phyloP scores from a whole-genome alignment of 805 yeast species.

The Spencermartinsiella europaea region DNA sequence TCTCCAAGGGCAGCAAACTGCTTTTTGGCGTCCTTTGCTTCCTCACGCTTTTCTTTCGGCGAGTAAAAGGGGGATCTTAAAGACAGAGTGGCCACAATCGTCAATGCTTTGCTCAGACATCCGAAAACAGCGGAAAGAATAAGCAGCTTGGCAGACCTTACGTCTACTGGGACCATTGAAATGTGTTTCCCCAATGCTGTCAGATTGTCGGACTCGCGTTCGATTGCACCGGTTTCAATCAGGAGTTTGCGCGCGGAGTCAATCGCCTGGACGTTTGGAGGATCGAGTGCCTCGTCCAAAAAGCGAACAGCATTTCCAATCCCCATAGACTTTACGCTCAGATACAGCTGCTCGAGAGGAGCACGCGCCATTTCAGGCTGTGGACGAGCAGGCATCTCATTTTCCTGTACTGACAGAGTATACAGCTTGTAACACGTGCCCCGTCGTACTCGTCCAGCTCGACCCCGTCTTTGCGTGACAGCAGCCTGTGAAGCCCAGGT shows the following conservation, averaged over 20 bases:
- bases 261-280: constrained; percentile 58
- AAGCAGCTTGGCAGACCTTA: constrained; percentile 76
- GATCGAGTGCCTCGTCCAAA: constrained; percentile 70
- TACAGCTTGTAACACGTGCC: constrained; percentile 82
- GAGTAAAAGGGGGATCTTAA: constrained; percentile 69
- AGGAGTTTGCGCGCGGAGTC: constrained; percentile 48
- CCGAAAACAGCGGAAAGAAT: constrained; percentile 80
- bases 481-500: constrained; percentile 89
- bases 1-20: constrained; percentile 38
- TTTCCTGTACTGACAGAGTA: constrained; percentile 54
- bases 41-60: constrained; percentile 57
- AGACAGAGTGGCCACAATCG: constrained; percentile 72
- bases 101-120: constrained; percentile 68
- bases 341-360: constrained; percentile 73
- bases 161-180: constrained; percentile 77
- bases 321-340: constrained; percentile 87
- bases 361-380: constrained; percentile 86
- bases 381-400: constrained; percentile 63
- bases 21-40: constrained; percentile 40
- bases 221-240: constrained; percentile 69
- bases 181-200: constrained; percentile 78
- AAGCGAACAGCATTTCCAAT: constrained; percentile 65
- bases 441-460: constrained; percentile 91
- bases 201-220: constrained; percentile 40
- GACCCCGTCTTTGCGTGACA: constrained; percentile 85